phyloP scores from a whole-genome alignment of 1,284 basidiomycete species.

The Boletus albobrunnescens region DNA sequence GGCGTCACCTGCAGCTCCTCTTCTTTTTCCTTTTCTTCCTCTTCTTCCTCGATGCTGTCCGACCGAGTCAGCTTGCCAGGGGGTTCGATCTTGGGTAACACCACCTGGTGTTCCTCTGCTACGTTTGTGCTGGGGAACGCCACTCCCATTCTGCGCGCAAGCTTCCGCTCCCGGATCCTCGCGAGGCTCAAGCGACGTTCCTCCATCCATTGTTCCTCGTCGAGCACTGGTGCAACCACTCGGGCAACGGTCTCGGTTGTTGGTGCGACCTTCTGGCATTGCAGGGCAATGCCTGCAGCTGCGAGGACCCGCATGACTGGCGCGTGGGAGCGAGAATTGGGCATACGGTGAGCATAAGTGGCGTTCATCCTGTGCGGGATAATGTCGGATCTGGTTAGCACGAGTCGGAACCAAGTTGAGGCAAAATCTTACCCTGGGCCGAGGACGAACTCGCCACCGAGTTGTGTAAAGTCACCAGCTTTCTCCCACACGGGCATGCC shows the following conservation, averaged over 20 bases:
- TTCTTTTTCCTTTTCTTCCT: conserved; percentile 22
- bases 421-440: conserved; percentile 58
- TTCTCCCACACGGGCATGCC: conserved; percentile 78
- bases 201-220: conserved; percentile 45
- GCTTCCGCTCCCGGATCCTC: conserved; percentile 37
- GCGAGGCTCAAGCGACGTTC: conserved; percentile 40
- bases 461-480: conserved; percentile 71
- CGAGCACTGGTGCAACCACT: conserved; percentile 25
- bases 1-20: neutral
- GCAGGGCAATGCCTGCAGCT: conserved; percentile 48
- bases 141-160: conserved; percentile 32
- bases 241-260: conserved; percentile 6
- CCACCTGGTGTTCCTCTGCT: conserved; percentile 17
- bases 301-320: conserved; percentile 64
- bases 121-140: conserved; percentile 14
- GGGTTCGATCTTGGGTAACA: conserved; percentile 21
- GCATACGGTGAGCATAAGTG: conserved; percentile 71
- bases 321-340: conserved; percentile 62
- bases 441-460: conserved; percentile 88
- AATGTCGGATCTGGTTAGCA: conserved; percentile 3
- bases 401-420: conserved; percentile 9
- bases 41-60: conserved; percentile 34
- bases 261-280: conserved; percentile 21
- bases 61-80: conserved; percentile 29
- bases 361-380: conserved; percentile 46